phyloP scores from a whole-genome alignment of 345 rosid genomes.

The Citrus maxima region DNA sequence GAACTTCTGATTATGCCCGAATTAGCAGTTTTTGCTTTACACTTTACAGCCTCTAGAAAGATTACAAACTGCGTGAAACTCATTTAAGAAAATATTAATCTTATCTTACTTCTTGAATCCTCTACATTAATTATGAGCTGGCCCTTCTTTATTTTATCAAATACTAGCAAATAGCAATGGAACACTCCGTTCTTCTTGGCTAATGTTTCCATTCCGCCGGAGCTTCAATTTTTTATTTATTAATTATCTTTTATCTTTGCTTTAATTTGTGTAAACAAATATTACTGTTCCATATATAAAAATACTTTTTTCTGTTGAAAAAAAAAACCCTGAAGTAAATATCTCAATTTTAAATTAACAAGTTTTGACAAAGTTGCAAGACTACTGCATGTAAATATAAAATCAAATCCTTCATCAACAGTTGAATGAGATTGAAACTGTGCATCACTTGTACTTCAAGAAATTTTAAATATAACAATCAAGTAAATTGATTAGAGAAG shows the following conservation, averaged over 20 bases:
- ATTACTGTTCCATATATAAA: no score
- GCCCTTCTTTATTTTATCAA: background rate
- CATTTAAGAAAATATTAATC: background rate
- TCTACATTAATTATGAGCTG: background rate
- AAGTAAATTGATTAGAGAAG: background rate
- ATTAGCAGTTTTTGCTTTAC: background rate
- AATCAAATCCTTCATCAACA: no score
- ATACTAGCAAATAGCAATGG: background rate
- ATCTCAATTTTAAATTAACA: no score
- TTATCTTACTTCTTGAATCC: background rate
- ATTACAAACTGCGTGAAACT: background rate
- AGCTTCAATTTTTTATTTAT: background rate
- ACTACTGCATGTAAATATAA: no score
- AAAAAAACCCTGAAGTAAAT: no score
- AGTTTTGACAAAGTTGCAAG: no score
- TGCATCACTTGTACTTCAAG: no score
- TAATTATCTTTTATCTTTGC: no score
- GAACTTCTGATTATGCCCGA: background rate
- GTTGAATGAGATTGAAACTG: no score
- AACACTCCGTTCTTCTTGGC: background rate
- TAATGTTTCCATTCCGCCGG: background rate
- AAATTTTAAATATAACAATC: background rate
- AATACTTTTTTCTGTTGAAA: no score
- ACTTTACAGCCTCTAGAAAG: background rate
- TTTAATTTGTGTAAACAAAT: no score